Evolutionary conservation across 306 rosid genomes (phyloP).

Genomic region (Begonia masoniana): DNA sequence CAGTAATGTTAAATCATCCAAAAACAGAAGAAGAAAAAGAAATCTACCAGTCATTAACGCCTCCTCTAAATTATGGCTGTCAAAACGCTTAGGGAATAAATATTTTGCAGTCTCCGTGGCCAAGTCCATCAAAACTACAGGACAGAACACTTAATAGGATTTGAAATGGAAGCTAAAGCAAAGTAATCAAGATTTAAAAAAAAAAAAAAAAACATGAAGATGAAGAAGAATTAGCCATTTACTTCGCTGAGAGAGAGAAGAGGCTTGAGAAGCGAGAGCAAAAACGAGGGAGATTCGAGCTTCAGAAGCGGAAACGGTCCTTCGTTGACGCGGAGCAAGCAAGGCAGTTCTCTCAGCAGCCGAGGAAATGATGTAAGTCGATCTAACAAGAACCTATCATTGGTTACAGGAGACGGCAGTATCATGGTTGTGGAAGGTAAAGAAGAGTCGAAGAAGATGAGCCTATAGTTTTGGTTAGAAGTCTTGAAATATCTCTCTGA

Average conservation of each 20-base stretch:
- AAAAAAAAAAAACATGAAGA: background rate
- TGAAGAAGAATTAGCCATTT: slow-evolving; percentile 16
- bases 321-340: slow-evolving; percentile 17
- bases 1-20: slow-evolving; percentile 5
- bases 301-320: slow-evolving; percentile 49
- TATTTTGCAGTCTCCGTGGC: slow-evolving; percentile 63
- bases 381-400: slow-evolving; percentile 6
- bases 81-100: slow-evolving; percentile 67
- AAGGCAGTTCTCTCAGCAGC: slow-evolving; percentile 23
- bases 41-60: slow-evolving; percentile 62
- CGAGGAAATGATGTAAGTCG: slow-evolving; percentile 23
- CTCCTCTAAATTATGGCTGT: slow-evolving; percentile 71
- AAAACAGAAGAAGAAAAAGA: background rate
- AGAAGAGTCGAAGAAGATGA: too few relatives aligned
- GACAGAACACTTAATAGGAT: slow-evolving; percentile 1
- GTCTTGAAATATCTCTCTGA: too few relatives aligned
- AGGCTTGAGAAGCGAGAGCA: slow-evolving; percentile 72
- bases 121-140: slow-evolving; percentile 44
- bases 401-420: slow-evolving; percentile 11
- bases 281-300: slow-evolving; percentile 64
- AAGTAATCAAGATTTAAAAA: background rate
- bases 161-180: background rate
- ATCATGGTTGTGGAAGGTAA: slow-evolving; percentile 4
- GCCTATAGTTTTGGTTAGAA: too few relatives aligned
- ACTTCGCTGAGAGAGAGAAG: slow-evolving; percentile 63